Conservation (phyloP, 495 filamentous ascomycete species). For the Peziza echinospora region DNA sequence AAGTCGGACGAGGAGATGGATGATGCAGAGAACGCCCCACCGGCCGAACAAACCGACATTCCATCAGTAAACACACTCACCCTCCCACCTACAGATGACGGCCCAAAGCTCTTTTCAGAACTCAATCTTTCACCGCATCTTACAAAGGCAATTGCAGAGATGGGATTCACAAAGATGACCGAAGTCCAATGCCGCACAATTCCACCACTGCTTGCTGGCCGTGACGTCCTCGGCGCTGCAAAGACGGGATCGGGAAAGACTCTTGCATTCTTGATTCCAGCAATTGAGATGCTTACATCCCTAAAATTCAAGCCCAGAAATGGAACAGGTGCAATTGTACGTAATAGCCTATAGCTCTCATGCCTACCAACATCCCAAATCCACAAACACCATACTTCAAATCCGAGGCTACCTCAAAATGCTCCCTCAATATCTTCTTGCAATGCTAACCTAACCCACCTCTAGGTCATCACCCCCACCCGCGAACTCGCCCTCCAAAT, state of each 20-base stretch:
- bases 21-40: slow-evolving; percentile 1
- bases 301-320: slow-evolving; percentile 71
- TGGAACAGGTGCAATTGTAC: slow-evolving; percentile 21
- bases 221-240: slow-evolving; percentile 80
- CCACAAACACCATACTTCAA: too few relatives aligned
- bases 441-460: slow-evolving; percentile 34
- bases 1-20: slow-evolving; percentile 16
- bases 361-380: slow-evolving; percentile 10
- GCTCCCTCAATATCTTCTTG: too few relatives aligned
- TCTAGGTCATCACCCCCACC: slow-evolving; percentile 65
- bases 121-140: slow-evolving; percentile 73
- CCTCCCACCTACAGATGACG: slow-evolving; percentile 32
- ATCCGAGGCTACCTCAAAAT: too few relatives aligned
- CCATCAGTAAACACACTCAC: slow-evolving; percentile 30
- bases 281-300: slow-evolving; percentile 79
- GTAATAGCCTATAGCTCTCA: slow-evolving; percentile 6
- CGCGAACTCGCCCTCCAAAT: slow-evolving; percentile 90
- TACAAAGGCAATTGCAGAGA: slow-evolving; percentile 65
- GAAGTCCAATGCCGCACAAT: slow-evolving; percentile 82
- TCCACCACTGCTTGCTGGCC: slow-evolving; percentile 67
- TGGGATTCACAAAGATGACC: slow-evolving; percentile 90
- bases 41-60: slow-evolving; percentile 22
- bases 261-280: slow-evolving; percentile 80
- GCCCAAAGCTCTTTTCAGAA: slow-evolving; percentile 48
- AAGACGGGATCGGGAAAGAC: slow-evolving; percentile 97